Conservation (phyloP, 441 rosid species). For the Geranium incanum region DNA sequence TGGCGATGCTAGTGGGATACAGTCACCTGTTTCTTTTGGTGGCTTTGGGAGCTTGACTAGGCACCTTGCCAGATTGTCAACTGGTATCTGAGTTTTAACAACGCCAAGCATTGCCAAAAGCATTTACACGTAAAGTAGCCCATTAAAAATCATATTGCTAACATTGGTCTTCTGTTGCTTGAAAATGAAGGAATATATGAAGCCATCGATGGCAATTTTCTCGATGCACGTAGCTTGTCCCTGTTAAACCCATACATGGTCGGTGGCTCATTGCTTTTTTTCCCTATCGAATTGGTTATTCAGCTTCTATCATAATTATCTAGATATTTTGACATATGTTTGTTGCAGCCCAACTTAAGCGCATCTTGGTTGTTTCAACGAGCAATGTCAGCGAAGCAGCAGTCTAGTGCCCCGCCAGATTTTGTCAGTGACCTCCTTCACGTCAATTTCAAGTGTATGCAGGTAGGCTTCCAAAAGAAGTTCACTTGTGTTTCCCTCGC, state of each 20-base stretch:
- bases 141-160: background rate
- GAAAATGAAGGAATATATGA: constrained; percentile 59
- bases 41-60: constrained; percentile 98
- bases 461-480: constrained; percentile 34
- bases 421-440: constrained; percentile 83
- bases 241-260: constrained; percentile 94
- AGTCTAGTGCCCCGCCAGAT: constrained; percentile 52
- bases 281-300: constrained; percentile 5
- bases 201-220: constrained; percentile 64
- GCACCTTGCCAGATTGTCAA: constrained; percentile 77
- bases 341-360: constrained; percentile 74
- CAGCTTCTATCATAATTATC: constrained; percentile 3
- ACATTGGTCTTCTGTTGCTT: constrained; percentile 7
- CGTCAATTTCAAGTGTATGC: constrained; percentile 75
- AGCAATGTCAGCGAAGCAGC: constrained; percentile 85
- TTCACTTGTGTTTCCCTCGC: constrained; percentile 9
- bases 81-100: constrained; percentile 37
- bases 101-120: too few species aligned
- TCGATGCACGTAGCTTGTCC: constrained; percentile 68
- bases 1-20: constrained; percentile 98
- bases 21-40: constrained; percentile 98
- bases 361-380: constrained; percentile 91
- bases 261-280: constrained; percentile 19
- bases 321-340: constrained; percentile 14
- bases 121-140: too few species aligned